phyloP scores from a whole-genome alignment of 2,329 filamentous ascomycete genomes.

The Beauveria australis region DNA sequence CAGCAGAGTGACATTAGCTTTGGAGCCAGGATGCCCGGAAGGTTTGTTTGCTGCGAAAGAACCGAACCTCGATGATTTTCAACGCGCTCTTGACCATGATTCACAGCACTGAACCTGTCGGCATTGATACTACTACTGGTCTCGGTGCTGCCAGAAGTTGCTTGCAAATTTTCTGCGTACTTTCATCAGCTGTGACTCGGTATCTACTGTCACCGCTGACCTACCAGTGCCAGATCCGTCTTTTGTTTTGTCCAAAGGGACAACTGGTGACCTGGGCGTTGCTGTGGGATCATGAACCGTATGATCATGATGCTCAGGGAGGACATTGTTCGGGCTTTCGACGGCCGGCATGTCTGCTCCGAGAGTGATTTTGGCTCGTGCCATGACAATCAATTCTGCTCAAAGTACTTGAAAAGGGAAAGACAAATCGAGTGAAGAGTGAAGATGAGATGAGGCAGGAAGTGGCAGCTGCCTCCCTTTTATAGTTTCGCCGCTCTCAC shows the following conservation, averaged over 20 bases:
- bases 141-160: background rate
- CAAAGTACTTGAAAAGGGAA: background rate
- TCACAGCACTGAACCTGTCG: background rate
- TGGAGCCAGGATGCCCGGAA: background rate
- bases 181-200: background rate
- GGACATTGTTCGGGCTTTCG: background rate
- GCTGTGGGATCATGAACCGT: background rate
- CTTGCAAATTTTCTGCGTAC: background rate
- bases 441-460: background rate
- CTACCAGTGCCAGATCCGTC: background rate
- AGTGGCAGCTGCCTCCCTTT: background rate
- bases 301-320: background rate
- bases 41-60: background rate
- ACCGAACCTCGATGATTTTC: background rate
- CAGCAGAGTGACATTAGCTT: background rate
- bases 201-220: background rate
- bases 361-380: background rate
- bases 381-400: background rate
- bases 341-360: background rate
- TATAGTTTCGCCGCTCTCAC: background rate
- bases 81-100: background rate
- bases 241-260: background rate
- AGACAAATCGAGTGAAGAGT: background rate
- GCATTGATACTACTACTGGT: background rate
- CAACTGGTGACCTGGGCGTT: background rate